A percentile compares a stretch with the other conserved stretches of the same genome.
Conservation (phyloP, 2,329 filamentous ascomycete genomes). For the Pyricularia sp. region DNA sequence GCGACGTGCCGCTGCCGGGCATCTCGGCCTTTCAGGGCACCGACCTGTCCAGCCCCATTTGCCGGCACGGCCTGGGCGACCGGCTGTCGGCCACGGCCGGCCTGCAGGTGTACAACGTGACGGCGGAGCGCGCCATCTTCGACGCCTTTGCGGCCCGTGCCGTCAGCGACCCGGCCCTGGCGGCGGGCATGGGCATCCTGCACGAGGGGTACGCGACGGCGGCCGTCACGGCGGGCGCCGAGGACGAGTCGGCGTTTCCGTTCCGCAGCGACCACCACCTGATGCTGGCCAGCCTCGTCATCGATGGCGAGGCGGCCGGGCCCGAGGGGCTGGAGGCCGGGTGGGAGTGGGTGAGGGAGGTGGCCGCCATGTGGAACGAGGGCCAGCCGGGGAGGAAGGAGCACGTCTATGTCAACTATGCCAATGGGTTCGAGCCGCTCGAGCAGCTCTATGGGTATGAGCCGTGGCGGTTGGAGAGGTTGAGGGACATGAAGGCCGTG, state of each 20-base stretch:
- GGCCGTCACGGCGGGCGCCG: too few relatives aligned
- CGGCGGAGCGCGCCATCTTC: not conserved
- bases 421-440: slow-evolving; percentile 33
- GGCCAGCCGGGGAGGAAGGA: slow-evolving; percentile 17
- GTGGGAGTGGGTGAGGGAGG: slow-evolving; percentile 4
- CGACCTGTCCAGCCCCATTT: not conserved
- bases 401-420: slow-evolving; percentile 41
- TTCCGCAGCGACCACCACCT: not conserved
- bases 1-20: too few relatives aligned
- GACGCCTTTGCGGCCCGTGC: not conserved
- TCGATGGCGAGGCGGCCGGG: not conserved
- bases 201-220: not conserved
- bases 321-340: not conserved
- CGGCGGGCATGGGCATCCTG: not conserved
- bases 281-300: not conserved
- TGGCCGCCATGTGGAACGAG: slow-evolving; percentile 7
- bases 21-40: too few relatives aligned
- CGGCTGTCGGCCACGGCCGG: not conserved
- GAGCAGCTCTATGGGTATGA: slow-evolving; percentile 37
- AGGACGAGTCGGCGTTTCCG: not conserved
- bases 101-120: not conserved
- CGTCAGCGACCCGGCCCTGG: not conserved
- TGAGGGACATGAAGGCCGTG: slow-evolving; percentile 34
- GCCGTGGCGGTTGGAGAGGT: slow-evolving; percentile 33
- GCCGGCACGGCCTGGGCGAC: not conserved